Conservation (phyloP, 148 eudicot species). For the Spergularia marina region DNA sequence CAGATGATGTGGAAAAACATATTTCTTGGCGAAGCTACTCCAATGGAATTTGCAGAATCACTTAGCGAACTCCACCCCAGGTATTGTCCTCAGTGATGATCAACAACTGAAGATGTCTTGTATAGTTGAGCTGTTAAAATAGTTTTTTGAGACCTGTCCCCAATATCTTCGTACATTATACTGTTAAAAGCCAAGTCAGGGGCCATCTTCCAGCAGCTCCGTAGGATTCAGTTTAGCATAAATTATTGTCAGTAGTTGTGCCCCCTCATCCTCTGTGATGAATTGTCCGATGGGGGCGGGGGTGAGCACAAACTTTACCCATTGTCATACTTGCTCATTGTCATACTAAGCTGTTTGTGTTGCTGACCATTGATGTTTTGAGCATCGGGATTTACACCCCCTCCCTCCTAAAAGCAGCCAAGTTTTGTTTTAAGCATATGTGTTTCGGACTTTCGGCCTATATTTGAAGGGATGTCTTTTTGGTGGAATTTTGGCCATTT, state of each 20-base stretch:
- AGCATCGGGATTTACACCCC: too few species aligned
- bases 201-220: neutral
- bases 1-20: conserved; percentile 64
- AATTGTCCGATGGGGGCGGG: neutral
- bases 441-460: too few species aligned
- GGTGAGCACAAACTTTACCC: neutral
- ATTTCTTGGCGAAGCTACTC: conserved; percentile 56
- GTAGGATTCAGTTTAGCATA: neutral
- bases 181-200: neutral
- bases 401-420: too few species aligned
- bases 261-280: neutral
- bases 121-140: neutral
- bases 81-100: conserved; percentile 45
- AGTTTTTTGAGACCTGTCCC: neutral
- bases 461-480: too few species aligned
- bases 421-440: too few species aligned
- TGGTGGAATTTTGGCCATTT: too few species aligned
- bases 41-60: conserved; percentile 50
- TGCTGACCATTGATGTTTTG: too few species aligned
- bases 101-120: neutral
- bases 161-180: neutral
- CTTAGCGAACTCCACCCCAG: conserved; percentile 48
- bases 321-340: too few species aligned
- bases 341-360: too few species aligned
- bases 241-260: neutral